Conservation (phyloP, 441 rosid genomes). For the Erodium moschatum region DNA sequence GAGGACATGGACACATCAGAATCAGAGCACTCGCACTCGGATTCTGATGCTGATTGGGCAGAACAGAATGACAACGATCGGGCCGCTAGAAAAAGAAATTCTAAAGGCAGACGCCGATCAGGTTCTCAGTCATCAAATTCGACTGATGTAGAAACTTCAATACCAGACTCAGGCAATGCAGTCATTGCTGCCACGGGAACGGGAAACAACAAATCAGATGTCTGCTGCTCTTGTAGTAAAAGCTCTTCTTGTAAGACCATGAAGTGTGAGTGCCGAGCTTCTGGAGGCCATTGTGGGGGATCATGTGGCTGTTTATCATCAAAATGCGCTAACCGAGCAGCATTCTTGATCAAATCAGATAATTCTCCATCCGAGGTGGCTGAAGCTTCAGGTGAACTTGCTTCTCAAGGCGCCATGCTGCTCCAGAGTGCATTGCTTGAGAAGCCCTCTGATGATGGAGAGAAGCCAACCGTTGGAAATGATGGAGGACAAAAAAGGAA, state of each 20-base stretch:
- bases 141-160: slow-evolving; percentile 24
- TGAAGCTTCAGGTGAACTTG: slow-evolving; percentile 37
- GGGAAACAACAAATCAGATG: slow-evolving; percentile 19
- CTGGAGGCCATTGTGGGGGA: slow-evolving; percentile 51
- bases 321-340: slow-evolving; percentile 61
- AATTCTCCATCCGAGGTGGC: slow-evolving; percentile 23
- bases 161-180: slow-evolving; percentile 30
- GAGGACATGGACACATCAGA: slow-evolving; percentile 95
- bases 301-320: slow-evolving; percentile 56
- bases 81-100: slow-evolving; percentile 31
- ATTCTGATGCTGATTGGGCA: slow-evolving; percentile 55
- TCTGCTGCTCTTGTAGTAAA: slow-evolving; percentile 63
- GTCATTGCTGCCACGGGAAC: background rate
- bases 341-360: slow-evolving; percentile 17
- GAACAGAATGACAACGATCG: slow-evolving; percentile 26
- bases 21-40: slow-evolving; percentile 40
- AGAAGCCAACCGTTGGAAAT: slow-evolving; percentile 26
- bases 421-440: slow-evolving; percentile 65
- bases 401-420: slow-evolving; percentile 67
- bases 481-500: slow-evolving; percentile 41
- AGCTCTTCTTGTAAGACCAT: slow-evolving; percentile 62
- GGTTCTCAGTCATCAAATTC: slow-evolving; percentile 23
- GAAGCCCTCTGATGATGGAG: slow-evolving; percentile 20
- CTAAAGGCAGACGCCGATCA: slow-evolving; percentile 33
- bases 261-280: slow-evolving; percentile 69